phyloP scores from a whole-genome alignment of 1,284 basidiomycete genomes.

The Cutaneotrichosporon cutaneum region DNA sequence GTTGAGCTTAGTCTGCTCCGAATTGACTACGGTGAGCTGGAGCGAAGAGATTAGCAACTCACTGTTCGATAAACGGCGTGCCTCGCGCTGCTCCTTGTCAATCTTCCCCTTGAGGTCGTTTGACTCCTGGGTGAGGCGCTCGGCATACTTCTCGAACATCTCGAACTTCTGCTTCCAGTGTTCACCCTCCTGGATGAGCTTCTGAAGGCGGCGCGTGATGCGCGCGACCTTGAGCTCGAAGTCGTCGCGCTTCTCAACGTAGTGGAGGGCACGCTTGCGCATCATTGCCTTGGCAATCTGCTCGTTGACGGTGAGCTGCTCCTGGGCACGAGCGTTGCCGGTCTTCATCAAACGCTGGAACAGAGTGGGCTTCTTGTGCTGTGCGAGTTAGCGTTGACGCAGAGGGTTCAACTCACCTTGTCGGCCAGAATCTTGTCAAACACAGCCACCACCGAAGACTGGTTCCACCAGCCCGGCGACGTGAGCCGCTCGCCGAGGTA shows the following conservation, averaged over 20 bases:
- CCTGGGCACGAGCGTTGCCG: constrained; percentile 67
- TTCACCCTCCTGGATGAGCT: constrained; percentile 55
- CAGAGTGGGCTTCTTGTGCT: constrained; percentile 85
- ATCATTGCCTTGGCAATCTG: constrained; percentile 80
- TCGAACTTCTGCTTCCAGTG: constrained; percentile 56
- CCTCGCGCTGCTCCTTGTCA: constrained; percentile 54
- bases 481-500: constrained; percentile 62
- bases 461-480: constrained; percentile 90
- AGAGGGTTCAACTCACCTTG: constrained; percentile 60
- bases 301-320: constrained; percentile 72
- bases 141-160: constrained; percentile 55
- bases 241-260: constrained; percentile 88
- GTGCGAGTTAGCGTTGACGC: constrained; percentile 26
- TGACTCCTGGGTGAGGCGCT: constrained; percentile 53
- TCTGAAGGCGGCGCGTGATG: constrained; percentile 51
- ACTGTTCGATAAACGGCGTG: constrained; percentile 46
- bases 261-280: constrained; percentile 62
- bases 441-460: constrained; percentile 78
- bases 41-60: constrained; percentile 11
- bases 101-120: constrained; percentile 53
- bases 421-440: constrained; percentile 85
- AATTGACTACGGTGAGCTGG: constrained; percentile 28
- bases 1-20: constrained; percentile 41
- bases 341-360: constrained; percentile 75
- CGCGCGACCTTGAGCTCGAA: constrained; percentile 70